Evolutionary conservation across 106 monocot genomes (phyloP).

Genomic region (Acorus calamus): DNA sequence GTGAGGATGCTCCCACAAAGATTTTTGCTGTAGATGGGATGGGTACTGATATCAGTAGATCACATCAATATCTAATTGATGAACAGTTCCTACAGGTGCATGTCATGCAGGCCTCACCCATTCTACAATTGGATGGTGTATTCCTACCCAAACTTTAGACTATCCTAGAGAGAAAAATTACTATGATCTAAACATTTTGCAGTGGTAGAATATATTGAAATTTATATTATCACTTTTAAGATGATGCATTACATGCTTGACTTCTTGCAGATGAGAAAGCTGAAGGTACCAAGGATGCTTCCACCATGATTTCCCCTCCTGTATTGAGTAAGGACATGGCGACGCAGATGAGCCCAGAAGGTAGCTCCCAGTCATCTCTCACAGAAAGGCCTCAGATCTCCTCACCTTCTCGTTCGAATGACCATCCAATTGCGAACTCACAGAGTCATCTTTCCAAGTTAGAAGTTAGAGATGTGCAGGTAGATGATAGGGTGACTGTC

Average conservation of each 20-base stretch:
- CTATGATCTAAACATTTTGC: no score
- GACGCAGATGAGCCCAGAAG: conserved; percentile 85
- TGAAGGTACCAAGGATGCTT: conserved; percentile 14
- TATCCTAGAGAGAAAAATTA: no score
- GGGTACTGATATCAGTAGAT: no score
- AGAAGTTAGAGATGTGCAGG: conserved; percentile 84
- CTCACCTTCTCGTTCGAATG: conserved; percentile 15
- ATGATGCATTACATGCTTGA: neutral
- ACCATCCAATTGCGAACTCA: conserved; percentile 32
- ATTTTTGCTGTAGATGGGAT: no score
- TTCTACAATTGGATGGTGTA: no score
- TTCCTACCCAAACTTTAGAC: no score
- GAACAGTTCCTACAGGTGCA: no score
- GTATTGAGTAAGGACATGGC: conserved; percentile 59
- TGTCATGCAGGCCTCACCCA: no score
- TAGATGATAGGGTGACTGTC: conserved; percentile 80
- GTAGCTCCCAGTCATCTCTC: conserved; percentile 54
- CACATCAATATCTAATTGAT: no score
- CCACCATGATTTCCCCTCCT: conserved; percentile 18
- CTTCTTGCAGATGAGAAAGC: conserved; percentile 38
- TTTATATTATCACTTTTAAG: neutral
- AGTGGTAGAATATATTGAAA: neutral
- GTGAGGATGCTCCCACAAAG: no score
- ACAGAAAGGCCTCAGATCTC: conserved; percentile 29
- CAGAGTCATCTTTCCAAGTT: conserved; percentile 39